Evolutionary conservation across 148 eudicot genomes (phyloP).

Genomic region (Silene latifolia): DNA sequence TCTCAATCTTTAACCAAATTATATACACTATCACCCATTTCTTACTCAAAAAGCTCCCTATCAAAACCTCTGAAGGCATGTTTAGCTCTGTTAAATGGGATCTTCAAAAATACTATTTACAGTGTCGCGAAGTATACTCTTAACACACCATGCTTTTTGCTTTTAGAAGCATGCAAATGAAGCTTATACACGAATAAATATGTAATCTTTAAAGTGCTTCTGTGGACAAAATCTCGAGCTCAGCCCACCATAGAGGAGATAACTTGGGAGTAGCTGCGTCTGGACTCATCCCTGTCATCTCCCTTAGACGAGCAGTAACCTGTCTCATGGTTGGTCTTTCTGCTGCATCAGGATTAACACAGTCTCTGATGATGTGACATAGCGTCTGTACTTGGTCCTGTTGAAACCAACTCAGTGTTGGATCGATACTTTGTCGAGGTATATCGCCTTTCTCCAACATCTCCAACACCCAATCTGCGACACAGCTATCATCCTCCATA

Average conservation of each 20-base stretch:
- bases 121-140: constrained; percentile 3
- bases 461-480: constrained; percentile 55
- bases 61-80: not conserved
- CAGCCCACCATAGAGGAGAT: constrained; percentile 97
- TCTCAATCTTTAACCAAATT: constrained; percentile 3
- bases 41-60: not conserved
- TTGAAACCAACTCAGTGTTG: constrained; percentile 40
- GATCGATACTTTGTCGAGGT: constrained; percentile 56
- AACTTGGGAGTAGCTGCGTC: constrained; percentile 64
- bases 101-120: not conserved
- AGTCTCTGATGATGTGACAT: constrained; percentile 43
- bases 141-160: constrained; percentile 10
- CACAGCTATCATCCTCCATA: constrained; percentile 39
- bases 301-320: constrained; percentile 46
- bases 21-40: not conserved
- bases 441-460: constrained; percentile 37
- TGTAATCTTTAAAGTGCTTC: constrained; percentile 29
- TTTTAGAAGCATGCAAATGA: constrained; percentile 1
- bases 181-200: constrained; percentile 15
- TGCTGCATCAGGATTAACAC: constrained; percentile 50
- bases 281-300: constrained; percentile 58
- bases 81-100: not conserved
- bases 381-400: constrained; percentile 48
- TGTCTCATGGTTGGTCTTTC: constrained; percentile 65
- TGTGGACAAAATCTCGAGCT: constrained; percentile 67